Base-by-base conservation (phyloP, 2,329 filamentous ascomycete species). In the Metarhizium guizhouense region DNA sequence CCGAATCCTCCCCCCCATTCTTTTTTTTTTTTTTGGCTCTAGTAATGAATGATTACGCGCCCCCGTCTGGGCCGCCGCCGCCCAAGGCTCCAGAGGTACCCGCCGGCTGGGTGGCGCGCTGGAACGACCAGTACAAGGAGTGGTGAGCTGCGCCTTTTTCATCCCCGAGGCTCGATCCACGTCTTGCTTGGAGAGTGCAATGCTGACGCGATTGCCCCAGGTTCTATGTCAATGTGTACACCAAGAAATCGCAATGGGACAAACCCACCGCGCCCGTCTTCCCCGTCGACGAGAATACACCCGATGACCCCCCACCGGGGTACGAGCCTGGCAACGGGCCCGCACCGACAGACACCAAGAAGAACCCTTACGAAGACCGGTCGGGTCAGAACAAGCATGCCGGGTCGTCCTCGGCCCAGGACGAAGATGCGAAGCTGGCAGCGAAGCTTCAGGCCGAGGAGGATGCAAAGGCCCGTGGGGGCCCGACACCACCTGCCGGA, bases 151-250 rank as follows among this genome's bases (percentile, higher is more conserved):
- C 32, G n/a, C 42, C 20, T 20, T 45, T 45, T 16, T 11, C 42
- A 11, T 2, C 42, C 42, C 4, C n/a, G n/a, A 45, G 16, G 2
- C 7, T 45, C 42, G 11, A 10, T 4, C 5, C 18, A 20, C 20
- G 30, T 25, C 10, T 42, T 18, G 36, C 29, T 10, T 20, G n/a
- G 42, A 20, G n/a, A 4, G 8, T 1, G 18, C 6, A 25, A 2
- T 4, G 42, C 42, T 45, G 42, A 45, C 42, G 18, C 18, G n/a
- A 10, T 11, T 14, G 11, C 13, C 60, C 16, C 54, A 90, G 87
- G 86, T 96, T 94, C 81, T 96, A 88, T 74, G 88, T 96, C 58
- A 94, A 96, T 74, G 82, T 88, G 58, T 82, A 85, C 71, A 96
- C 91, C 61, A 94, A 94, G 66, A 80, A 87, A 67, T 95, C 92